Conservation (phyloP, 1,284 basidiomycete species). For the Melampsora americana region DNA sequence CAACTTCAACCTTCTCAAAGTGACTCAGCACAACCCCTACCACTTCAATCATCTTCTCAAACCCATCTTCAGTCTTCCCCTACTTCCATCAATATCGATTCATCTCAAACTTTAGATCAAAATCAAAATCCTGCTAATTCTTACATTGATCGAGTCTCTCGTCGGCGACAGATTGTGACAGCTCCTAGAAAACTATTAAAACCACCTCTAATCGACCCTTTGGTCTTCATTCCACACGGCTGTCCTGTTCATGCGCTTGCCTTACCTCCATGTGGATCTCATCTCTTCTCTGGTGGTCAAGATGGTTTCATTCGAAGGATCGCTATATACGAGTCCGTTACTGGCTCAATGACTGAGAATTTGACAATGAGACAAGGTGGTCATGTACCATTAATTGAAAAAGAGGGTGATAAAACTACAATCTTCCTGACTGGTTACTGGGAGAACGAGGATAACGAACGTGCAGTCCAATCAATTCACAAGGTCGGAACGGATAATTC, state of each 20-base stretch:
- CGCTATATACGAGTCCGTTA: conserved; percentile 78
- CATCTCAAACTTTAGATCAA: conserved; percentile 16
- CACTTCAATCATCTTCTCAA: conserved; percentile 51
- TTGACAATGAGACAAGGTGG: conserved; percentile 85
- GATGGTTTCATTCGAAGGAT: conserved; percentile 77
- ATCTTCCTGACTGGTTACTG: conserved; percentile 86
- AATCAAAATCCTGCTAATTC: conserved; percentile 1
- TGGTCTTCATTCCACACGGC: conserved; percentile 85
- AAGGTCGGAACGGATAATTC: conserved; percentile 36
- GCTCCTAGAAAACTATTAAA: conserved; percentile 46
- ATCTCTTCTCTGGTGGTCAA: conserved; percentile 82
- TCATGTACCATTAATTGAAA: conserved; percentile 77
- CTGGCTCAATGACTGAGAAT: conserved; percentile 79
- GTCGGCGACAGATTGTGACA: conserved; percentile 9
- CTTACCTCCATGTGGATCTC: conserved; percentile 78
- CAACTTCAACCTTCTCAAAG: conserved; percentile 58
- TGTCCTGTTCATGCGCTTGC: conserved; percentile 80
- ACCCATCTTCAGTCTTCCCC: conserved; percentile 63
- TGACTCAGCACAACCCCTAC: conserved; percentile 64
- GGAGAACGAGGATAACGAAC: conserved; percentile 58
- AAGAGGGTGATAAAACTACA: conserved; percentile 81
- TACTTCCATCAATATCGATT: conserved; percentile 7
- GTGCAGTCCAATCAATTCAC: conserved; percentile 37
- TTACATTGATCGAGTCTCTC: conserved; percentile 16
- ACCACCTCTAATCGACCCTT: conserved; percentile 68